Conservation (phyloP, 441 rosid species). For the Rhodomyrtus psidioides region DNA sequence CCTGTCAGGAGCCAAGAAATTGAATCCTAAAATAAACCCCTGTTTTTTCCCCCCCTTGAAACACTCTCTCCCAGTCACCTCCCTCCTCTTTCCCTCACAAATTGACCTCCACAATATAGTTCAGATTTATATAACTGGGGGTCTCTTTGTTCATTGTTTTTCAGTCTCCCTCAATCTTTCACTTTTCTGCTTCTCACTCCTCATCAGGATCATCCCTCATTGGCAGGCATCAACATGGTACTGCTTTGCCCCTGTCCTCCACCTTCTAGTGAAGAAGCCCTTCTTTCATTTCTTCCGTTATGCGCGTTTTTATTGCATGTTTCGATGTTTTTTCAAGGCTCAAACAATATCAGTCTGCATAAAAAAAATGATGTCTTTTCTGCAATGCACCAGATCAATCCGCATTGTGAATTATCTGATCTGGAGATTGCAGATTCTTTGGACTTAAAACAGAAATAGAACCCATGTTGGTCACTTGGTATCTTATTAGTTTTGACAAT, state of each 20-base stretch:
- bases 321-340: neutral
- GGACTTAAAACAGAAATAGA: neutral
- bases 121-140: neutral
- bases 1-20: neutral
- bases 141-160: neutral
- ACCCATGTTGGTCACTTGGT: neutral
- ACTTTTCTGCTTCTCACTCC: neutral
- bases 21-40: neutral
- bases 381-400: neutral
- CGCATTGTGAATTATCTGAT: neutral
- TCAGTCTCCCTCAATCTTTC: neutral
- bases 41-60: neutral
- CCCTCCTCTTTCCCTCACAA: neutral
- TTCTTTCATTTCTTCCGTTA: neutral
- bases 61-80: neutral
- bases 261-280: neutral
- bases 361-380: neutral
- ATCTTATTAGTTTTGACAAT: neutral
- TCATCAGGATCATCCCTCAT: neutral
- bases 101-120: neutral
- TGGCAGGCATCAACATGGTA: neutral
- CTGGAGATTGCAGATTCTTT: neutral
- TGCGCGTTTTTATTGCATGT: neutral
- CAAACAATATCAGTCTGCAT: neutral
- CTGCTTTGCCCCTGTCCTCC: neutral